These are phyloP conservation scores for Solanum chmielewskii DNA, from an alignment of 257 asterid species.

Conservation along the genomic window DNA sequence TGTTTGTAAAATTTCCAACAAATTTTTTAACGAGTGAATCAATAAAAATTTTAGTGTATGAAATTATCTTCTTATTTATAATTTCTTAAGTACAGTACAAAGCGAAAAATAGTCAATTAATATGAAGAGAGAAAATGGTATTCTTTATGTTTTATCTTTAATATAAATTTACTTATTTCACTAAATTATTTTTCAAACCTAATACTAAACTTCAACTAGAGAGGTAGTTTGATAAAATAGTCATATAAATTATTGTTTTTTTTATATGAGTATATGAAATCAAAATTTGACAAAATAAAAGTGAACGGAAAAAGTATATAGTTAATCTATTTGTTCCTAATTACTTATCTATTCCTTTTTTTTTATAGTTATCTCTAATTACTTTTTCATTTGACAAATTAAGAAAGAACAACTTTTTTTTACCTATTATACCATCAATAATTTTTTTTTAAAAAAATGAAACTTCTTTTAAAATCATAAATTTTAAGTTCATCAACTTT, in stretches of 20 bases:
- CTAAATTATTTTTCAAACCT: background rate
- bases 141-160: background rate
- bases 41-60: no score
- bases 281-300: background rate
- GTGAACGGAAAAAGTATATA: background rate
- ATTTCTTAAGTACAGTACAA: background rate
- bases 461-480: background rate
- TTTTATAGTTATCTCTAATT: background rate
- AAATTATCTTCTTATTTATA: background rate
- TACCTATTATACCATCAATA: no score
- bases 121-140: background rate
- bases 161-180: background rate
- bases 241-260: background rate
- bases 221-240: background rate
- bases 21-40: background rate
- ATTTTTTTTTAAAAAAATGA: no score
- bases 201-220: background rate
- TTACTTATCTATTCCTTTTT: no score
- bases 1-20: background rate
- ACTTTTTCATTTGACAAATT: background rate
- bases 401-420: background rate
- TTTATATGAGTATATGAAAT: background rate
- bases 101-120: background rate
- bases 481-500: background rate
- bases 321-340: background rate